Conservation (phyloP, 306 rosid genomes). For the Castanea crenata region DNA sequence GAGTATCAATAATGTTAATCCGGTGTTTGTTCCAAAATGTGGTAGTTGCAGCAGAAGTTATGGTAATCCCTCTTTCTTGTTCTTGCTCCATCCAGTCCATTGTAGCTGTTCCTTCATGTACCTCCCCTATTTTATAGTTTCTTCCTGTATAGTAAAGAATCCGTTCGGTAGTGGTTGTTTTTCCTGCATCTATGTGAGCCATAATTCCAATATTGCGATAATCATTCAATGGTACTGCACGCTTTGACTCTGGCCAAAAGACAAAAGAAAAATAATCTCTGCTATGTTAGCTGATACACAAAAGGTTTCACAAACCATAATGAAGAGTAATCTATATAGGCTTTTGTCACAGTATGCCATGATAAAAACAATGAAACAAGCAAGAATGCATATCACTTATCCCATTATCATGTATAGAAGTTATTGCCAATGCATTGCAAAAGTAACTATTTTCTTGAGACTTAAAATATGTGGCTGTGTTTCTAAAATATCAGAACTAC, state of each 20-base stretch:
- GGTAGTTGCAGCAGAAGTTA: constrained; percentile 98
- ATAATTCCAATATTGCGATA: constrained; percentile 95
- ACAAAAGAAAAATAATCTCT: constrained; percentile 19
- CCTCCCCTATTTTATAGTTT: constrained; percentile 97
- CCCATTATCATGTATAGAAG: neutral
- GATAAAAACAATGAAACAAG: neutral
- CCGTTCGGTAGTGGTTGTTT: constrained; percentile 91
- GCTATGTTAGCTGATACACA: neutral
- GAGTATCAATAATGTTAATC: constrained; percentile 94
- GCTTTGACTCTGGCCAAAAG: constrained; percentile 48
- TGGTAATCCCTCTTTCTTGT: constrained; percentile 97
- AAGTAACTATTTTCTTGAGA: neutral
- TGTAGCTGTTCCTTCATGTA: constrained; percentile 94
- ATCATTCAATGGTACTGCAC: constrained; percentile 62
- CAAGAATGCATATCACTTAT: neutral
- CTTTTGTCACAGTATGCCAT: neutral
- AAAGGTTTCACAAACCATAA: constrained; percentile 15
- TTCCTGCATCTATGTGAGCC: constrained; percentile 99
- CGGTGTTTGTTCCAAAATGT: constrained; percentile 93
- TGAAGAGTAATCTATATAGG: neutral
- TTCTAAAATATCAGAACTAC: neutral
- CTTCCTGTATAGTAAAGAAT: constrained; percentile 87
- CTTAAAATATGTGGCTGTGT: neutral
- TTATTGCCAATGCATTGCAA: neutral
- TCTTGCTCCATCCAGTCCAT: constrained; percentile 99